Evolutionary conservation across 2,329 filamentous ascomycete species (phyloP).

Genomic region (Hypoxylon sp.): DNA sequence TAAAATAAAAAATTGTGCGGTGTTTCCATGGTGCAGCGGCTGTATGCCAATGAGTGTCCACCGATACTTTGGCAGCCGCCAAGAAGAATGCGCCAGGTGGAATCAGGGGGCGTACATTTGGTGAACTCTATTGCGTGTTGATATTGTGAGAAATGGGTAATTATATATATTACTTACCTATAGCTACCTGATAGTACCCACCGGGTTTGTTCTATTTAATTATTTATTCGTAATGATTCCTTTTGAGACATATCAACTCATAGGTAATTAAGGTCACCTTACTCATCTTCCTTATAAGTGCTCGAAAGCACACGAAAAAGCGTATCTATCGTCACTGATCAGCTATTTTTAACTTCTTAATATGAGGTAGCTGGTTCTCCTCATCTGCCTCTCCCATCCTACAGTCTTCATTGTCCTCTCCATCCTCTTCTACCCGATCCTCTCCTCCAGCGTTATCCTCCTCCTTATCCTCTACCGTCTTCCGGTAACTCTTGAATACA

Average conservation of each 20-base stretch:
- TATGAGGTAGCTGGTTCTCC: not conserved
- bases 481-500: conserved; percentile 9
- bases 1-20: conserved; percentile 36
- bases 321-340: not conserved
- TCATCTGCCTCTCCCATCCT: not conserved
- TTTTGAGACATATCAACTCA: too few relatives aligned
- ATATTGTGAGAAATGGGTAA: too few relatives aligned
- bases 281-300: too few relatives aligned
- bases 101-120: not conserved
- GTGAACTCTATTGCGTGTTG: too few relatives aligned
- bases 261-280: too few relatives aligned
- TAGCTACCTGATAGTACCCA: too few relatives aligned
- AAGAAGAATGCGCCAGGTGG: conserved; percentile 2
- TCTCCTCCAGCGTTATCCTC: not conserved
- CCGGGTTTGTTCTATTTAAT: too few relatives aligned
- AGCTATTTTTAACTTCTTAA: not conserved
- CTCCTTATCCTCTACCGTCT: not conserved
- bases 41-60: conserved; percentile 37
- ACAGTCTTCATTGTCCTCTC: not conserved
- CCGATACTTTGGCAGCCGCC: conserved; percentile 43
- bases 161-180: too few relatives aligned
- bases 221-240: too few relatives aligned
- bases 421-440: not conserved
- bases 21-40: conserved; percentile 4
- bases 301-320: too few relatives aligned